These are phyloP conservation scores for Lactarius deliciosus DNA, from an alignment of 768 basidiomycete genomes.

Conservation along the genomic window DNA sequence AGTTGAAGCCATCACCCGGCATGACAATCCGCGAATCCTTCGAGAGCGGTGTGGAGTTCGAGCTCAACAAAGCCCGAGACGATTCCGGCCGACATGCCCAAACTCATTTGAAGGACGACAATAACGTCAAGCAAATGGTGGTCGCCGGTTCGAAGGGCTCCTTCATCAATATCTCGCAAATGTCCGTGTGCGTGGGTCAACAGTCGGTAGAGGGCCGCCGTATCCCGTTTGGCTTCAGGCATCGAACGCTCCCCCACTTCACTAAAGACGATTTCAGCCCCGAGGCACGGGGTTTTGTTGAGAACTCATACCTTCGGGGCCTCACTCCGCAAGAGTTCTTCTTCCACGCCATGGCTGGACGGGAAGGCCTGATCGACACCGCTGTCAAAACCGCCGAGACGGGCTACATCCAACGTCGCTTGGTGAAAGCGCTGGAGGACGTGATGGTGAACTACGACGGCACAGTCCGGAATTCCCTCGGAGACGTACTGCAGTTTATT, in stretches of 20 bases:
- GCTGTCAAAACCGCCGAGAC: conserved; percentile 99
- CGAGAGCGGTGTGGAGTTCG: conserved; percentile 87
- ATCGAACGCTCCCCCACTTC: conserved; percentile 95
- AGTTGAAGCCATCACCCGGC: conserved; percentile 86
- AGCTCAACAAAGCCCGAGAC: conserved; percentile 94
- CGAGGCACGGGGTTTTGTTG: conserved; percentile 96
- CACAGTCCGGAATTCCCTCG: conserved; percentile 95
- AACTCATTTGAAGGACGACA: conserved; percentile 95
- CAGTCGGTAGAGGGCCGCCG: conserved; percentile 98
- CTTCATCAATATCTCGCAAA: conserved; percentile 99
- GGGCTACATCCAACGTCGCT: conserved; percentile 96
- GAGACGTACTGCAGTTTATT: conserved; percentile 93
- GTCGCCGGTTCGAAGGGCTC: conserved; percentile 98
- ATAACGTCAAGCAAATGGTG: conserved; percentile 99
- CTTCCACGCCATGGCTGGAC: conserved; percentile 99
- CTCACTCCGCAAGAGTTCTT: conserved; percentile 98
- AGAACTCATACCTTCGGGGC: conserved; percentile 96
- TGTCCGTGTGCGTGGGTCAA: conserved; percentile 99
- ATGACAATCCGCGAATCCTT: conserved; percentile 99
- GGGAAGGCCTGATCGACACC: conserved; percentile 98
- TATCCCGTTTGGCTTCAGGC: conserved; percentile 97
- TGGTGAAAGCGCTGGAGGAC: conserved; percentile 98
- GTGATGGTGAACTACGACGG: conserved; percentile 98
- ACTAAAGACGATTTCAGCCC: conserved; percentile 98
- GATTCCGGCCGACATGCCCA: conserved; percentile 95